Evolutionary conservation across 2,329 filamentous ascomycete species (phyloP), one percentile per base, ranked within the genome.

Genomic region (Beauveria sp.): DNA sequence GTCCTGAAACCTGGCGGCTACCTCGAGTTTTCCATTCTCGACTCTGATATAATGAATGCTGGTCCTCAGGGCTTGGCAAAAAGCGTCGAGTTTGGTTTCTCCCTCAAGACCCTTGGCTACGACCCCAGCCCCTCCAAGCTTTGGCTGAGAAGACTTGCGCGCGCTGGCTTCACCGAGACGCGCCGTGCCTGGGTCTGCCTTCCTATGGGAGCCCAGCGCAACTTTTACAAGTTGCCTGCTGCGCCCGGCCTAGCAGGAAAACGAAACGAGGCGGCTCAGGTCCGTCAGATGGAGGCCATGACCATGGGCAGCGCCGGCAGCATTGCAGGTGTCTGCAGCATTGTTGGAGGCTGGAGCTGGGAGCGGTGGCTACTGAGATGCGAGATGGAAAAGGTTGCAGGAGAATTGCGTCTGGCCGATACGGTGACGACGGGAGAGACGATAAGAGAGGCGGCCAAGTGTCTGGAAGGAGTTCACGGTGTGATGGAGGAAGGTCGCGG

Each of bases 281-380:
- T 78, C 12, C 75, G 81, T 63, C 79, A 82, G 66, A 79, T 85
- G 66, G 86, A 90, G 65, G 86, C 87, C 20, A 81, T 84, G 71
- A 79, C 85, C 0, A 76, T 73, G 66, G 89, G 89, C 8, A 89
- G 83, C 68, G 91, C 89, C 0, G 84, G 87, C 55, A 84, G 87
- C 70, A 84, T 88, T 16, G 90, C 90, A 1, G 86, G 84, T 67
- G 80, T 96, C 66, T 89, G 90, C 14, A 93, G 93, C 22, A 77
- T 98, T 46, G 85, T 93, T 1, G 95, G 91, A 5, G 88, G 89
- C 28, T 95, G 92, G 87, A 87, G 88, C 72, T 99, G 93, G 93
- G 95, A 99, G 82, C 89, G 91, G 73, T 99, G 95, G 95, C 83
- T 98, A 73, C 77, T 97, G 67, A 90, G 91, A 70, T 83, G 93